Evolutionary conservation across 106 monocot species (phyloP), one percentile per base, ranked within the genome.

Genomic region (Allium cepa): DNA sequence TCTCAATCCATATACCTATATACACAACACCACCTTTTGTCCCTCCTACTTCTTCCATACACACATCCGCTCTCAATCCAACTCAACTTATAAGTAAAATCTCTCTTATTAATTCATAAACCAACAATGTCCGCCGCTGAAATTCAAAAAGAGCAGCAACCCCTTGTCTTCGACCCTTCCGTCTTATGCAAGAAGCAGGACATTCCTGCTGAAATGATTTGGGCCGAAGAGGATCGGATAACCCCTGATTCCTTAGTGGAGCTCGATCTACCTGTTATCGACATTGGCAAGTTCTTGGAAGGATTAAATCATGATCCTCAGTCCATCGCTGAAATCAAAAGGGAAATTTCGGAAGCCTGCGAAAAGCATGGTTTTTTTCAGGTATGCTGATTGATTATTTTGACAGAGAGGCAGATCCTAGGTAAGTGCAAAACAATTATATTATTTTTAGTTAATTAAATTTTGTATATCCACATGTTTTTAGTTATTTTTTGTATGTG

Each of bases 281-380:
- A 95, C 77, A 73, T 95, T 26, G 59, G 4, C 6, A 58, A 57
- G 9, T 76, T 79, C 47, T 36, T 68, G 47, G 56, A 59, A 9
- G 74, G 75, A 26, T 36, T 36, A 36, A 2, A 36, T 36, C 36
- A 36, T 36, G 59, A 72, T 58, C 56, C 51, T 6, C 55, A 49
- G 9, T 60, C 73, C 4, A 62, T 67, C 17, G 26, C 51, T 7
- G 72, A 69, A 64, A 70, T 68, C 9, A 66, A 64, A 0, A 12
- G 17, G 26, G 49, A 52, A 26, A 76, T 87, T 17, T 27, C 49
- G 7, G 74, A 77, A 16, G 86, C 87, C n/a, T 96, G 95, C 79
- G 15, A n/a, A 26, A 46, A 47, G 15, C 86, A 96, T 60, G 95
- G 95, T 9, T 96, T 96, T 82, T 96, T 96, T 69, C 91, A 91